These are phyloP conservation scores for Boletus rex-veris DNA, from an alignment of 768 basidiomycete species.

Conservation along the genomic window DNA sequence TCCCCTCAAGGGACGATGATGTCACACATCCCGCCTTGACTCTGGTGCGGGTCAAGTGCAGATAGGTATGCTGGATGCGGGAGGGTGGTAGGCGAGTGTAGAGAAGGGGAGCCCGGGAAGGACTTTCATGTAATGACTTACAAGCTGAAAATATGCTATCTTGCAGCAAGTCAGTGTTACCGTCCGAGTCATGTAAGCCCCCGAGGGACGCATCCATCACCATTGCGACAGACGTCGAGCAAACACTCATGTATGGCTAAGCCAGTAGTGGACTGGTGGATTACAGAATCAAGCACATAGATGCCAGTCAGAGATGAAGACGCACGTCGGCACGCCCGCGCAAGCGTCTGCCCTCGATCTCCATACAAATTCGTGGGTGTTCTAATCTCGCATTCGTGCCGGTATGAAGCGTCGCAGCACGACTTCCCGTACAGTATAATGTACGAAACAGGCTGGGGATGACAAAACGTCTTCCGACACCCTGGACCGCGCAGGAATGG, in stretches of 20 bases:
- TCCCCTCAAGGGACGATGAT: background rate
- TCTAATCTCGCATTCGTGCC: slow-evolving; percentile 84
- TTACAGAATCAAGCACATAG: slow-evolving; percentile 47
- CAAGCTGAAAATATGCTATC: background rate
- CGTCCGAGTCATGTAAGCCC: background rate
- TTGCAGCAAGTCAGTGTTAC: background rate
- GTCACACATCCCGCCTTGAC: background rate
- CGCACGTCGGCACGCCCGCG: slow-evolving; percentile 52
- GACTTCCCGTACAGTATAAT: slow-evolving; percentile 84
- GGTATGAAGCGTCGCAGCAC: slow-evolving; percentile 83
- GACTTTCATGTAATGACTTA: slow-evolving; percentile 14
- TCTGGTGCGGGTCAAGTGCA: background rate
- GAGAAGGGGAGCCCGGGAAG: background rate
- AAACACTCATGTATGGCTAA: background rate
- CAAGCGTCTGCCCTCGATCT: slow-evolving; percentile 42
- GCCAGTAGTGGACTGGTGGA: background rate
- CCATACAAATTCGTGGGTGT: no score
- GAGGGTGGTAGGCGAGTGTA: background rate
- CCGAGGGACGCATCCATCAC: background rate
- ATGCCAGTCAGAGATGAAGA: slow-evolving; percentile 58
- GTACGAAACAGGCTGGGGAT: slow-evolving; percentile 70
- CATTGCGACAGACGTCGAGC: background rate
- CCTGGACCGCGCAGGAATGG: slow-evolving; percentile 75
- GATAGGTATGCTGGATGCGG: slow-evolving; percentile 3
- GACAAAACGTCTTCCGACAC: slow-evolving; percentile 48